These are phyloP conservation scores for Domatiomyces catenatus DNA, from an alignment of 2,329 filamentous ascomycete genomes.

Conservation along the genomic window DNA sequence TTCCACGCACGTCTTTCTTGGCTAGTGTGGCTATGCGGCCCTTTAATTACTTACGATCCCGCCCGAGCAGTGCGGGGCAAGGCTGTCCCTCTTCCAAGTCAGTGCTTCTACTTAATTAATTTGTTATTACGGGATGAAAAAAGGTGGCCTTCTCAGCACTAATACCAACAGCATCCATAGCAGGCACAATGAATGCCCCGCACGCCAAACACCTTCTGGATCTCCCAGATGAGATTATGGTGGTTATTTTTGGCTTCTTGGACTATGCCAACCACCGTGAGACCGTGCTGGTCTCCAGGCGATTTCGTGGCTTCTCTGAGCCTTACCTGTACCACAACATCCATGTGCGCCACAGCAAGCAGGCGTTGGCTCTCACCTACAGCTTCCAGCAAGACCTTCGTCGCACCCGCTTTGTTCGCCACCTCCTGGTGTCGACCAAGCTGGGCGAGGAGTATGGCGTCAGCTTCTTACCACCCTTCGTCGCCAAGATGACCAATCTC, in stretches of 20 bases:
- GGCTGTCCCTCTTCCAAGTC: not conserved
- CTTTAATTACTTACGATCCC: not conserved
- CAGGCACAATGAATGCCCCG: not conserved
- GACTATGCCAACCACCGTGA: slow-evolving; percentile 8
- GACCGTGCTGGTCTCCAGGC: slow-evolving; percentile 9
- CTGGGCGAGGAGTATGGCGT: slow-evolving; percentile 15
- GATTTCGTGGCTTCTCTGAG: slow-evolving; percentile 13
- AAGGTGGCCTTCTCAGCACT: not conserved
- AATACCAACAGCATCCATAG: not conserved
- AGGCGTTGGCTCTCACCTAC: slow-evolving; percentile 7
- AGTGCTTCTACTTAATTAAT: not conserved
- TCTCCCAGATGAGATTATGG: slow-evolving; percentile 16
- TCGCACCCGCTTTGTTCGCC: slow-evolving; percentile 13
- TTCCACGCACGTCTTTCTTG: not conserved
- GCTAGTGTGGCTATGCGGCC: not conserved
- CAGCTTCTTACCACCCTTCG: slow-evolving; percentile 8
- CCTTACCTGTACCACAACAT: slow-evolving; percentile 15
- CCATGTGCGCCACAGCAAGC: slow-evolving; percentile 8
- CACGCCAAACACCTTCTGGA: slow-evolving; percentile 6
- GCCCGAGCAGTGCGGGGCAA: not conserved
- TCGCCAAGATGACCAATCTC: slow-evolving; percentile 15
- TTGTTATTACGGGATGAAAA: not conserved
- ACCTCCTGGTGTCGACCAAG: slow-evolving; percentile 15
- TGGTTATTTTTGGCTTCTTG: slow-evolving; percentile 12
- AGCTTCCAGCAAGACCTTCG: slow-evolving; percentile 9